These are phyloP conservation scores for Botrytis sinoallii DNA, from an alignment of 2,329 filamentous ascomycete species.

Conservation along the genomic window DNA sequence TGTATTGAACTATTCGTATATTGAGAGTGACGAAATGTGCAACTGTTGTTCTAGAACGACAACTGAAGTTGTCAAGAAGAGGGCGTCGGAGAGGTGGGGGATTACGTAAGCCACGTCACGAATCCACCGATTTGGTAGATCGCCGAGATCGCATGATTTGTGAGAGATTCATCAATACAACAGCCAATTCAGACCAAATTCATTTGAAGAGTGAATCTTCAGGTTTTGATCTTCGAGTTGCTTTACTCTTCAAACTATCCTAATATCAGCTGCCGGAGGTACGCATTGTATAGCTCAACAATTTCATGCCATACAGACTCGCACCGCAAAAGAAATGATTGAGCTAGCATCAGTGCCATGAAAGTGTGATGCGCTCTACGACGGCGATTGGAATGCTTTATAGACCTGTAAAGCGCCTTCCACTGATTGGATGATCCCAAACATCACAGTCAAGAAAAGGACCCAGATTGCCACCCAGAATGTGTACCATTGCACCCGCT, in stretches of 20 bases:
- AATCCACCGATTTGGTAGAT: too few relatives aligned
- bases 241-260: not conserved
- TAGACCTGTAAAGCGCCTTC: conserved; percentile 5
- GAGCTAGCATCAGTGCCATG: not conserved
- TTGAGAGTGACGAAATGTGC: conserved; percentile 19
- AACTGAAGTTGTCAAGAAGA: conserved; percentile 7
- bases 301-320: not conserved
- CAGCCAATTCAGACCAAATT: not conserved
- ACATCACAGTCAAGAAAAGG: conserved; percentile 18
- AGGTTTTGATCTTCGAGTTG: too few relatives aligned
- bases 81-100: not conserved
- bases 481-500: conserved; percentile 43
- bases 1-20: not conserved
- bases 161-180: not conserved
- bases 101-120: not conserved
- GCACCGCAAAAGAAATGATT: not conserved
- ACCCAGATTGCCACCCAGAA: conserved; percentile 5
- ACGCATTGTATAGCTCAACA: too few relatives aligned
- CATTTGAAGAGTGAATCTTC: not conserved
- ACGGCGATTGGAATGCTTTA: not conserved
- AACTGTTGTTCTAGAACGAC: conserved; percentile 21
- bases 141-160: not conserved
- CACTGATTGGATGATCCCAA: conserved; percentile 40
- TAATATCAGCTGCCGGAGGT: not conserved
- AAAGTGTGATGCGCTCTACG: not conserved